Base-by-base conservation (phyloP, 2,329 filamentous ascomycete genomes). In the Cryphonectria carpinicola region DNA sequence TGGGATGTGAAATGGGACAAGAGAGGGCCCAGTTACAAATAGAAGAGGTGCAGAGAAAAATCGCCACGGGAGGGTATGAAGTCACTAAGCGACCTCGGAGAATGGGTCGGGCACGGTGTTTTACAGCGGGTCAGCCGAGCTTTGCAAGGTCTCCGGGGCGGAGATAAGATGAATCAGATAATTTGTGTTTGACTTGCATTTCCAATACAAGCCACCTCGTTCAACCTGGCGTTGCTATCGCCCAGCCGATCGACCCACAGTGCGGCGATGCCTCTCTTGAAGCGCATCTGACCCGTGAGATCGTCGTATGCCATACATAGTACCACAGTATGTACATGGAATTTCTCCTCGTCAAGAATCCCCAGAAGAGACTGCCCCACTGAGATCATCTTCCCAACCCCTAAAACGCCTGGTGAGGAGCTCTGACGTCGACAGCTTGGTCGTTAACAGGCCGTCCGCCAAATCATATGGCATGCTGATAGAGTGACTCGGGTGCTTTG, bases 81-180 rank as follows among this genome's bases (percentile, higher is more conserved):
- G 66, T 68, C 66, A 68, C 66, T 49, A 58, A 65, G 78, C 78
- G 78, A 78, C 78, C 76, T 80, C 78, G 78, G 78, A 68, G 71
- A 62, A 67, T 58, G 66, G 66, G 54, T 60, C 68, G 68, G 63
- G 19, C 67, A 13, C 67, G 67, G 67, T 17, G 28, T 68, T 49
- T 52, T 63, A 58, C 8, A 22, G 65, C 28, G 54, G 65, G 65
- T 61, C 37, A n/a, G 52, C 65, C 65, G 65, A 66, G 65, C 28
- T 39, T 43, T 17, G 22, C 25, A 64, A 28, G 61, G 61, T n/a
- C 7, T 43, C 32, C 52, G 22, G 52, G 52, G 28, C 68, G 68
- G 68, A 60, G 68, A 70, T 70, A 70, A 70, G 68, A 70, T 70
- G 61, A 69, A 69, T 69, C 67, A 65, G 67, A 69, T 69, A 65